Evolutionary conservation across 2,329 filamentous ascomycete genomes (phyloP), one percentile per base, ranked within the genome.

Genomic region (Trichoderma pleuroti): DNA sequence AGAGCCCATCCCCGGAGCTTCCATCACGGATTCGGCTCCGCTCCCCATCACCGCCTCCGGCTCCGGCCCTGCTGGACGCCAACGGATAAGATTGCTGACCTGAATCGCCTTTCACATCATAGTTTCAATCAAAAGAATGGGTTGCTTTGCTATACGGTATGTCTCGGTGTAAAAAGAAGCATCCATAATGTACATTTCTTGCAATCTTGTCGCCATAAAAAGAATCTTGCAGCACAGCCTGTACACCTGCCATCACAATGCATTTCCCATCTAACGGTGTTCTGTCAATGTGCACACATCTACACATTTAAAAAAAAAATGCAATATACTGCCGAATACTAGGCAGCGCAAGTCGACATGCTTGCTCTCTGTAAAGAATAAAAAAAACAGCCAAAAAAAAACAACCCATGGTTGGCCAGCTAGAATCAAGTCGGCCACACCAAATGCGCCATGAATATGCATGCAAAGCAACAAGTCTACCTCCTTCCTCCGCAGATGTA

Each of bases 381-480:
- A n/a, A 36, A 30, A 11, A 18, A 36, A 39, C n/a, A 62, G n/a
- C n/a, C n/a, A n/a, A n/a, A n/a, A 62, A 26, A 62, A 36, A 16
- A 42, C n/a, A 28, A 26, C 14, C 39, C 14, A 21, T 28, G 54
- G 14, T 16, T 12, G 56, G 46, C 65, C 56, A 30, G 52, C 28
- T 18, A 9, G 34, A 24, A 63, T 30, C 14, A 34, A 46, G 28
- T 39, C 34, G 32, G 28, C n/a, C 42, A 52, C 24, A 28, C 57
- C 67, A 68, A 14, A 70, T 70, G 59, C 67, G 67, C 67, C 67
- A 63, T 42, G 49, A 63, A 32, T 56, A 70, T 70, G 67, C 67
- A 70, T 70, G 67, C 59, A 70, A 70, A n/a, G 9, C 18, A n/a
- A 52, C 28, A 49, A 32, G 24, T 52, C 30, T 21, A 26, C 26